A percentile compares a stretch with the other conserved stretches of the same genome.
These are phyloP conservation scores for Dactylonectria estremocensis DNA, from an alignment of 2,329 filamentous ascomycete genomes.

Conservation along the genomic window DNA sequence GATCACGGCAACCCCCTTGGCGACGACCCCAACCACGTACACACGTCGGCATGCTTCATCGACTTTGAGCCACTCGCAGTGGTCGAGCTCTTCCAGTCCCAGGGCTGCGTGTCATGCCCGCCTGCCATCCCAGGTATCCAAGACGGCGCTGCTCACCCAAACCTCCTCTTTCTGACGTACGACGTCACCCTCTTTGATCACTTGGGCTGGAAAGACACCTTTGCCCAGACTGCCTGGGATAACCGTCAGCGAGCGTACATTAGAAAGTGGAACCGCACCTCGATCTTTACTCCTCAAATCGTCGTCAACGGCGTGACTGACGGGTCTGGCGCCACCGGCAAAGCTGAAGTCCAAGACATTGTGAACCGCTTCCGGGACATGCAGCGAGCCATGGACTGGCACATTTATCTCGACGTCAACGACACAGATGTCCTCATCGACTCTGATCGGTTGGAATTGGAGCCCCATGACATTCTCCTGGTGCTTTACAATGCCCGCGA, in stretches of 20 bases:
- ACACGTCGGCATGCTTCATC: conserved; percentile 53
- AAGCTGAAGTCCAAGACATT: conserved; percentile 41
- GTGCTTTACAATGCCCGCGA: conserved; percentile 48
- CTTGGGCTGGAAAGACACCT: conserved; percentile 53
- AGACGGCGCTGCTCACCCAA: conserved; percentile 47
- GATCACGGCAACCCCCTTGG: conserved; percentile 43
- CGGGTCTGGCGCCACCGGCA: conserved; percentile 42
- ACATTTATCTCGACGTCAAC: conserved; percentile 45
- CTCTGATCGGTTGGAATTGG: conserved; percentile 38
- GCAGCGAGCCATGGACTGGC: conserved; percentile 29
- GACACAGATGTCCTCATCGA: conserved; percentile 43
- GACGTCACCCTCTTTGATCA: conserved; percentile 55
- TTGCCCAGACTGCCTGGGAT: conserved; percentile 49
- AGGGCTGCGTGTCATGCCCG: conserved; percentile 53
- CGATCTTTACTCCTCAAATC: conserved; percentile 52
- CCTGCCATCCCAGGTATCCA: conserved; percentile 52
- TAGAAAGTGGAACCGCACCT: conserved; percentile 49
- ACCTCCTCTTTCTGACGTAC: conserved; percentile 53
- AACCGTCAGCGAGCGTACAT: conserved; percentile 54
- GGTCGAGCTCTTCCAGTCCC: conserved; percentile 55
- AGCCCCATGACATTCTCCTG: conserved; percentile 38
- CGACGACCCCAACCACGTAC: conserved; percentile 49
- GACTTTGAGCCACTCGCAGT: conserved; percentile 52
- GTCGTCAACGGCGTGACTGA: conserved; percentile 50
- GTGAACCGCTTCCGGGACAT: conserved; percentile 34